phyloP scores from a whole-genome alignment of 1,284 basidiomycete species.

The Ustilago sp. region DNA sequence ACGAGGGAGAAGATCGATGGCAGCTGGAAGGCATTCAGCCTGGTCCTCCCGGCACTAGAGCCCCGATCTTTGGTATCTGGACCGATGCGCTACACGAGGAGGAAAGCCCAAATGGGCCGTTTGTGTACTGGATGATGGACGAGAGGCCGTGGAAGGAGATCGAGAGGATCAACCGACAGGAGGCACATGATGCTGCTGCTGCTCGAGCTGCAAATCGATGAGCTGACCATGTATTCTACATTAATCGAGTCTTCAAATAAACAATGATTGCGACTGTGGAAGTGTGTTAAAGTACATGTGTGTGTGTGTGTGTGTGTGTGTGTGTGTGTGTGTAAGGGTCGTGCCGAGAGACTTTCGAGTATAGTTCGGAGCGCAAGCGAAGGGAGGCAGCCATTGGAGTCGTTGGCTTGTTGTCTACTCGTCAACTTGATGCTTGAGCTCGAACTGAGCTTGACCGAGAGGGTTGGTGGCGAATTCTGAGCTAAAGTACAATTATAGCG shows the following conservation, averaged over 20 bases:
- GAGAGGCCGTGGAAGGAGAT: constrained; percentile 49
- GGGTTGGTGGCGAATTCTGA: too few species aligned
- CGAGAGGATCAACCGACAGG: constrained; percentile 30
- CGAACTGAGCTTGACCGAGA: too few species aligned
- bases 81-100: constrained; percentile 44
- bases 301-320: background rate
- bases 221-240: background rate
- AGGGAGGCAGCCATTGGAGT: too few species aligned
- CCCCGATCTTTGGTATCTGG: constrained; percentile 59
- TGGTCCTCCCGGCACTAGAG: constrained; percentile 46
- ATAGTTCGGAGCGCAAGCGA: too few species aligned
- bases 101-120: constrained; percentile 48
- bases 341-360: too few species aligned
- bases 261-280: background rate
- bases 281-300: constrained; percentile 2
- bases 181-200: constrained; percentile 18
- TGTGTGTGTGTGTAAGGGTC: too few species aligned
- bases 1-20: constrained; percentile 59
- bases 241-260: background rate
- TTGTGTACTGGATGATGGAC: constrained; percentile 54
- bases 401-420: too few species aligned
- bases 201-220: constrained; percentile 15
- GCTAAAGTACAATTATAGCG: too few species aligned
- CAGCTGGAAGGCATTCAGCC: constrained; percentile 52
- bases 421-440: too few species aligned